Evolutionary conservation across 1,139 yeast species (phyloP).

Genomic region (Diutina scorzettiae): DNA sequence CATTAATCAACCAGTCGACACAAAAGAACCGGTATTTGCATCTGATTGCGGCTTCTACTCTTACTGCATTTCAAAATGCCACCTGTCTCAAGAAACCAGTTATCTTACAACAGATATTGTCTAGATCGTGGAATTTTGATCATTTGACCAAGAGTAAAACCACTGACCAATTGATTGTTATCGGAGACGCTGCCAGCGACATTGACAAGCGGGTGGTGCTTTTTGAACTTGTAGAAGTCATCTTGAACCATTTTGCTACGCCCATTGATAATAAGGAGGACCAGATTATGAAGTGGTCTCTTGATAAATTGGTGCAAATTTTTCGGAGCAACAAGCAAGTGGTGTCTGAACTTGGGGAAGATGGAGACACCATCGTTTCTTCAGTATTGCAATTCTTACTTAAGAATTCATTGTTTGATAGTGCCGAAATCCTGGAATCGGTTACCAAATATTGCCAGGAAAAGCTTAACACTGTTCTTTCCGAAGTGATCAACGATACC

Average conservation of each 20-base stretch:
- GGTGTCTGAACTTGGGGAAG: slow-evolving; percentile 9
- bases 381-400: slow-evolving; percentile 40
- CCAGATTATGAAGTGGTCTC: slow-evolving; percentile 47
- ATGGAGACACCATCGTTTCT: slow-evolving; percentile 29
- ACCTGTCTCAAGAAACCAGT: neutral
- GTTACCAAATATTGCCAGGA: slow-evolving; percentile 21
- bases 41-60: slow-evolving; percentile 47
- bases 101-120: neutral
- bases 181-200: slow-evolving; percentile 9
- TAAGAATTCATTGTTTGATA: slow-evolving; percentile 42
- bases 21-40: slow-evolving; percentile 55
- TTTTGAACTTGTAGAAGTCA: slow-evolving; percentile 14
- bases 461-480: slow-evolving; percentile 51
- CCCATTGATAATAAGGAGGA: slow-evolving; percentile 16
- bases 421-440: neutral
- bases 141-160: slow-evolving; percentile 65
- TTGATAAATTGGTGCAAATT: slow-evolving; percentile 54
- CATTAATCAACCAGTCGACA: slow-evolving; percentile 67
- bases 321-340: slow-evolving; percentile 34
- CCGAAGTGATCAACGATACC: slow-evolving; percentile 40
- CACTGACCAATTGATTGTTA: slow-evolving; percentile 37
- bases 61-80: slow-evolving; percentile 15
- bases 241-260: slow-evolving; percentile 15
- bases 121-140: slow-evolving; percentile 52
- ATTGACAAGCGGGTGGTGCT: slow-evolving; percentile 11